Base-by-base conservation (phyloP, 2,329 filamentous ascomycete genomes). In the Pseudogymnoascus sp. region DNA sequence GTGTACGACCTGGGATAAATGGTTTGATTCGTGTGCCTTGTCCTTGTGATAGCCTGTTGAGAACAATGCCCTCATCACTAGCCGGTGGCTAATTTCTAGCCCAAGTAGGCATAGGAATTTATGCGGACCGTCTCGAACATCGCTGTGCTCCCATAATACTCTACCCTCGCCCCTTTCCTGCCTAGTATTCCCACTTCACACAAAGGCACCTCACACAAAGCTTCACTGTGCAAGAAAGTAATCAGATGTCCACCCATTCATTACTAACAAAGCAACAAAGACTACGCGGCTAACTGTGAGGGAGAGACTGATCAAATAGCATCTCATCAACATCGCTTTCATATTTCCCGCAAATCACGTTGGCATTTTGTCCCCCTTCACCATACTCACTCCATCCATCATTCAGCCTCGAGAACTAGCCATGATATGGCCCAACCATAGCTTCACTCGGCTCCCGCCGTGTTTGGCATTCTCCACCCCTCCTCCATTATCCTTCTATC, bases 241-340 rank as follows among this genome's bases (percentile, higher is more conserved):
- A 54, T 54, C 47, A 54, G 28, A 54, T 54, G 47, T 54, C 47
- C 47, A 54, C 47, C 47, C 47, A 54, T 54, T 54, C 47, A 54
- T 54, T 54, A 54, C 47, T 54, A 54, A 20, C 47, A 54, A 54
- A 54, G 16, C 47, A 54, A 54, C 47, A 54, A 54, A 54, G 47
- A 54, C 47, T 54, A 54, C 47, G 47, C 47, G 47, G 47, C 47
- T 54, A 54, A 54, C 47, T 54, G 18, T 20, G 16, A 54, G 47
- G n/a, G 47, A 33, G 47, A 54, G 47, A 54, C 47, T 33, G 28
- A 33, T 54, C 47, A 2, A 54, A 20, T 2, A 54, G 47, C 14
- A 54, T 54, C 47, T 54, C 47, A 33, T 54, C 47, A 54, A 54
- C 28, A 54, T 54, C 28, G 47, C 28, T 33, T 33, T 54, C 47